Evolutionary conservation across 208 protist genomes (phyloP).

Genomic region (Trypanosoma lewisi): DNA sequence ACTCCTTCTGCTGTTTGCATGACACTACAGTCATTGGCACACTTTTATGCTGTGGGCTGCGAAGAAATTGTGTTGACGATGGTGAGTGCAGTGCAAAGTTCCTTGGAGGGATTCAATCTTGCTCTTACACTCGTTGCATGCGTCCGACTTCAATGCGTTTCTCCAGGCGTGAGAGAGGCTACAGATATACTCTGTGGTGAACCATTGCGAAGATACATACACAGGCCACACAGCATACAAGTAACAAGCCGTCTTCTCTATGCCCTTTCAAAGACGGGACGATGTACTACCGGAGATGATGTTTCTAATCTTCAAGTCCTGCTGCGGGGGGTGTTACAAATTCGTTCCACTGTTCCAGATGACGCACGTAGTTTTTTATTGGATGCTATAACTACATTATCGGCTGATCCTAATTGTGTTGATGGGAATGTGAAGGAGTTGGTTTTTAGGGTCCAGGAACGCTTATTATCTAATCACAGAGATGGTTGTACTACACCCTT

Average conservation of each 20-base stretch:
- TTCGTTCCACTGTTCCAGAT: neutral
- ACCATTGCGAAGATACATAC: conserved; percentile 18
- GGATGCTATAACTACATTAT: conserved; percentile 20
- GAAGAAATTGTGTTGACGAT: conserved; percentile 23
- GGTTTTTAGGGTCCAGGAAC: conserved; percentile 13
- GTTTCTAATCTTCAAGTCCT: conserved; percentile 6
- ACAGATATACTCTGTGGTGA: conserved; percentile 18
- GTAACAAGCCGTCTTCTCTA: conserved; percentile 24
- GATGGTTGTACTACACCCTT: neutral
- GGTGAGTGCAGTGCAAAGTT: conserved; percentile 4
- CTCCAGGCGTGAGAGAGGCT: neutral
- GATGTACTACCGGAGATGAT: conserved; percentile 9
- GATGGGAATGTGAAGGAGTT: conserved; percentile 20
- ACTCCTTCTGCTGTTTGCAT: conserved; percentile 13
- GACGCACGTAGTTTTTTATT: conserved; percentile 19
- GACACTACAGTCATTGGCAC: conserved; percentile 19
- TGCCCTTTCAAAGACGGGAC: conserved; percentile 18
- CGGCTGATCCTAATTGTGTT: conserved; percentile 5
- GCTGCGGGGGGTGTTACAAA: conserved; percentile 3
- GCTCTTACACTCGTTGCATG: conserved; percentile 21
- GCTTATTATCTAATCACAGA: neutral
- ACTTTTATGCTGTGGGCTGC: conserved; percentile 22
- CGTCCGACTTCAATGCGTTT: conserved; percentile 21
- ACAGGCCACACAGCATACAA: conserved; percentile 9
- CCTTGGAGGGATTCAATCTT: conserved; percentile 18